Conservation (phyloP, 2,329 filamentous ascomycete genomes). For the Epichloe gansuensis region DNA sequence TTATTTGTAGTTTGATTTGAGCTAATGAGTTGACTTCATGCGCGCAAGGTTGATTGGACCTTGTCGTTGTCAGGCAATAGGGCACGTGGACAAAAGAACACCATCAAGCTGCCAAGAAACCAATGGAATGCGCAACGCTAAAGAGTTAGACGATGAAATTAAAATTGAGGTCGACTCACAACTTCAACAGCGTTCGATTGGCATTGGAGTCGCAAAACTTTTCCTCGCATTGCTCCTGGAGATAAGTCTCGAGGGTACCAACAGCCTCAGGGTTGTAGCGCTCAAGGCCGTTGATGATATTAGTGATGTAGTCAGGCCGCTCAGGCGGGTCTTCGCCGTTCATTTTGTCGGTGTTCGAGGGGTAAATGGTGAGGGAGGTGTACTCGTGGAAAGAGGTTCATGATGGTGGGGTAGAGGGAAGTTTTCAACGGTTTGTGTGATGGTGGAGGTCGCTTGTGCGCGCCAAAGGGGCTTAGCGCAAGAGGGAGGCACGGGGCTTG, state of each 20-base stretch:
- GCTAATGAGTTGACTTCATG: conserved; percentile 34
- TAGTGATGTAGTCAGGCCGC: conserved; percentile 80
- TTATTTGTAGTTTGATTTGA: conserved; percentile 15
- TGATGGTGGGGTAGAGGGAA: conserved; percentile 30
- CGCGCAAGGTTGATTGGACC: conserved; percentile 24
- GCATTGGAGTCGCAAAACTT: conserved; percentile 93
- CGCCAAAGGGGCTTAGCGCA: conserved; percentile 22
- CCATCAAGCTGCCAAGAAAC: conserved; percentile 36
- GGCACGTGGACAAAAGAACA: conserved; percentile 81
- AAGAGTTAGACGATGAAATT: background rate
- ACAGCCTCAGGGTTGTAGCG: conserved; percentile 98
- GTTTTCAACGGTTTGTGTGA: conserved; percentile 30
- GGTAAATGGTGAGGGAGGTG: conserved; percentile 13
- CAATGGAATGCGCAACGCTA: conserved; percentile 2
- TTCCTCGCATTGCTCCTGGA: conserved; percentile 87
- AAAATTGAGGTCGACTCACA: conserved; percentile 54
- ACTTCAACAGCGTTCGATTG: conserved; percentile 88
- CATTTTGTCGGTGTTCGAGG: conserved; percentile 31
- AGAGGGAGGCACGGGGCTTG: conserved; percentile 12
- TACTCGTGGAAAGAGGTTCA: conserved; percentile 19
- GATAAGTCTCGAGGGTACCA: conserved; percentile 83
- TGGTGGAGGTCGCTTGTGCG: conserved; percentile 24
- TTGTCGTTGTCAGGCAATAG: conserved; percentile 79
- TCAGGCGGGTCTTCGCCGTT: conserved; percentile 79
- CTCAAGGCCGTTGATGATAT: conserved; percentile 93